phyloP scores from a whole-genome alignment of 805 yeast genomes.

The Candida vartiovaarae region DNA sequence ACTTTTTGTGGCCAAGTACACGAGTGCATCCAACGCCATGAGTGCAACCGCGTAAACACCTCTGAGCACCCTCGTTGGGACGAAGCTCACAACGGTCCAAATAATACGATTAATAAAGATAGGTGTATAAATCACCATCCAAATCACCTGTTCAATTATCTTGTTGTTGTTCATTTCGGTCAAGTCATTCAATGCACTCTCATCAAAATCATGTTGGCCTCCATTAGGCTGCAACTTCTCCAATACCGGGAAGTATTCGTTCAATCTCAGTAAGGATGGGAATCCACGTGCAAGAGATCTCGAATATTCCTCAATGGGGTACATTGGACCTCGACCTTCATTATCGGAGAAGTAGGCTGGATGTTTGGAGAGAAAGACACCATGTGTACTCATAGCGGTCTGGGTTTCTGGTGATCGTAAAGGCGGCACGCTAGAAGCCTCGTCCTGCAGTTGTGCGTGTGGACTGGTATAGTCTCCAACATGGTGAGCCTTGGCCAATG shows the following conservation, averaged over 20 bases:
- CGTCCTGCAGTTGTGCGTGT: no score
- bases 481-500: no score
- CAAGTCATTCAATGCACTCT: conserved; percentile 5
- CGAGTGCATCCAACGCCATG: conserved; percentile 7
- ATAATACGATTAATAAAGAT: conserved; percentile 5
- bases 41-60: conserved; percentile 6
- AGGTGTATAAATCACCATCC: conserved; percentile 5
- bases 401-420: no score
- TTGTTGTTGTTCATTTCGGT: conserved; percentile 3
- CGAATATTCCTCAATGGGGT: no score
- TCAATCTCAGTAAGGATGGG: neutral
- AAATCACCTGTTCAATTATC: conserved; percentile 1
- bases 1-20: conserved; percentile 3
- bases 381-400: neutral
- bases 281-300: neutral
- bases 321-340: neutral
- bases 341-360: conserved; percentile 3
- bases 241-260: no score
- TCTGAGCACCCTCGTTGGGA: conserved; percentile 11
- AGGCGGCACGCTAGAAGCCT: no score
- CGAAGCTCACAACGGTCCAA: conserved; percentile 10
- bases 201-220: neutral
- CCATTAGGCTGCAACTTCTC: neutral
- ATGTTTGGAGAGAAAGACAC: conserved; percentile 3
- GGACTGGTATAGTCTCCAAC: no score